Conservation (phyloP, 2,329 filamentous ascomycete genomes). For the Phaeosphaeria sp. region DNA sequence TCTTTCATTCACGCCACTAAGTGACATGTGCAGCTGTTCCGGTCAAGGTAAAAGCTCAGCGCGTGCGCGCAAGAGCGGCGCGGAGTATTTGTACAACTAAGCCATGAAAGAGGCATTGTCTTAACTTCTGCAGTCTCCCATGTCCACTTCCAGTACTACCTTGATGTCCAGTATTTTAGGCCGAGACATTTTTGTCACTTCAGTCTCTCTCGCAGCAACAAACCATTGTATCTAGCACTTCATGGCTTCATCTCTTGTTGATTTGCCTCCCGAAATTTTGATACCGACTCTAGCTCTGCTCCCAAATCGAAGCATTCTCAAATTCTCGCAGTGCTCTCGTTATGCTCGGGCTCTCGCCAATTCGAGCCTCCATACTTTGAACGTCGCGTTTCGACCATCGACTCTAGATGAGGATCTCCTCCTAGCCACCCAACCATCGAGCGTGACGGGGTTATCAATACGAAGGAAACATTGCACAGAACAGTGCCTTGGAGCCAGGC, state of each 20-base stretch:
- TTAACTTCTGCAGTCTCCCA: neutral
- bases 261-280: conserved; percentile 43
- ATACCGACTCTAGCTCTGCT: conserved; percentile 42
- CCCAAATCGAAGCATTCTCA: conserved; percentile 38
- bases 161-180: neutral
- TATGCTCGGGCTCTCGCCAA: conserved; percentile 35
- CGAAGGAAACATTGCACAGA: neutral
- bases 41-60: neutral
- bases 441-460: neutral
- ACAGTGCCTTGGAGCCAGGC: neutral
- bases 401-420: conserved; percentile 61
- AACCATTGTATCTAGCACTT: neutral
- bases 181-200: neutral
- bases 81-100: neutral
- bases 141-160: neutral
- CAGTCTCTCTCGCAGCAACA: neutral
- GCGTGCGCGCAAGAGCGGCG: neutral
- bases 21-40: neutral
- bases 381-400: conserved; percentile 74
- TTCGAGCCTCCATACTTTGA: conserved; percentile 66
- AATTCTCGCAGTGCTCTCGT: conserved; percentile 42
- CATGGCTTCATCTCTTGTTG: conserved; percentile 26
- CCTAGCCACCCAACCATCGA: neutral
- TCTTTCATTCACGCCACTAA: neutral
- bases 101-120: neutral